Evolutionary conservation across 2,329 filamentous ascomycete species (phyloP).

Genomic region (Camillea tinctor): DNA sequence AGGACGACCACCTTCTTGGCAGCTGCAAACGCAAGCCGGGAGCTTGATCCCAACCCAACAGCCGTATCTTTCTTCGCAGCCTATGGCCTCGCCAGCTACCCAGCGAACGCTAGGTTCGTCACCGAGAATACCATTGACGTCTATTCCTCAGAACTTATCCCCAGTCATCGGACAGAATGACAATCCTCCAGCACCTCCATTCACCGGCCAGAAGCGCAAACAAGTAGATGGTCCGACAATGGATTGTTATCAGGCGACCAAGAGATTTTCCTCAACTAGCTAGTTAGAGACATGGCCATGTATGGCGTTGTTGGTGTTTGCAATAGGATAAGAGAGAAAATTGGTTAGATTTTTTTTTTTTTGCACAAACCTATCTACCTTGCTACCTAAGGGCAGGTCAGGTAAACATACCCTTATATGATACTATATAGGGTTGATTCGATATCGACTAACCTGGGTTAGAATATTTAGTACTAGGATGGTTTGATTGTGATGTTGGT

Average conservation of each 20-base stretch:
- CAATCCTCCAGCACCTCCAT: background rate
- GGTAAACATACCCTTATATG: no score
- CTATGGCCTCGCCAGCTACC: background rate
- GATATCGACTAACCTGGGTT: no score
- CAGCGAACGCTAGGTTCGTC: background rate
- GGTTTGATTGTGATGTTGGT: no score
- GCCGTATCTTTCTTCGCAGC: background rate
- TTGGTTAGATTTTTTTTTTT: no score
- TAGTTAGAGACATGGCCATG: conserved; percentile 23
- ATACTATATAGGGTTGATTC: no score
- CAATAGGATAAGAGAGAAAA: no score
- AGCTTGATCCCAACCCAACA: background rate
- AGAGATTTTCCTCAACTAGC: background rate
- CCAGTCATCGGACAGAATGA: background rate
- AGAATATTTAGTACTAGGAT: no score
- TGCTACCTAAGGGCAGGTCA: no score
- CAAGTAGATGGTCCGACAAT: background rate
- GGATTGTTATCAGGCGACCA: background rate
- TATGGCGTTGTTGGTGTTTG: background rate
- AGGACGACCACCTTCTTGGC: background rate
- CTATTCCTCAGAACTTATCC: background rate
- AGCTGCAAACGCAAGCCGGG: background rate
- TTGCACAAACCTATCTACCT: no score
- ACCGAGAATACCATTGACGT: background rate
- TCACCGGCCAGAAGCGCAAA: conserved; percentile 1